phyloP scores from a whole-genome alignment of 2,329 filamentous ascomycete species.

The Ophiocordyceps camponoti-floridani region DNA sequence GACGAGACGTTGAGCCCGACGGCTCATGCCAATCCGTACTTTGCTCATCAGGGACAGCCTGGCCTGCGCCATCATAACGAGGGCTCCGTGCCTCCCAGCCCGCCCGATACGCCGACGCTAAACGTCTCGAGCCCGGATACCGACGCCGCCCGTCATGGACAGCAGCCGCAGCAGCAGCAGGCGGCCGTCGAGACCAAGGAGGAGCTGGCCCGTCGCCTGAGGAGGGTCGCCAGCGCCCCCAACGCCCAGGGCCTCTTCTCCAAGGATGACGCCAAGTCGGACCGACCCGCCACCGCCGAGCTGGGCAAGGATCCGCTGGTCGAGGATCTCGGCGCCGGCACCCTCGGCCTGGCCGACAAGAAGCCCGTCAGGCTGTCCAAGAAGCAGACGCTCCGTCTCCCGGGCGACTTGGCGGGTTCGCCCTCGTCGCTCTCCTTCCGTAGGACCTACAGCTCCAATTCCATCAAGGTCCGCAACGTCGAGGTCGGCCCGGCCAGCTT shows the following conservation, averaged over 20 bases:
- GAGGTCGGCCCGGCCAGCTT: slow-evolving; percentile 92
- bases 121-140: slow-evolving; percentile 54
- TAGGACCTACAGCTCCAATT: slow-evolving; percentile 95
- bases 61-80: slow-evolving; percentile 89
- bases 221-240: slow-evolving; percentile 86
- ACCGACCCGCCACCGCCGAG: slow-evolving; percentile 70
- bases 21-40: slow-evolving; percentile 91
- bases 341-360: slow-evolving; percentile 17
- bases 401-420: slow-evolving; percentile 28
- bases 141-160: slow-evolving; percentile 19
- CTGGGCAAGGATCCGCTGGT: slow-evolving; percentile 64
- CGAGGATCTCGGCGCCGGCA: slow-evolving; percentile 25
- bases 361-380: slow-evolving; percentile 9
- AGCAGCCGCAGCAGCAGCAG: slow-evolving; percentile 20
- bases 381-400: slow-evolving; percentile 21
- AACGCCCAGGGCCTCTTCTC: slow-evolving; percentile 87
- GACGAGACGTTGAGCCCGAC: slow-evolving; percentile 84
- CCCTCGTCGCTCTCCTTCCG: slow-evolving; percentile 62
- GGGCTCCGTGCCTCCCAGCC: slow-evolving; percentile 79
- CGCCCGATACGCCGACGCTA: slow-evolving; percentile 72
- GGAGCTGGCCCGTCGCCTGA: slow-evolving; percentile 79
- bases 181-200: slow-evolving; percentile 72
- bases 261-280: slow-evolving; percentile 20
- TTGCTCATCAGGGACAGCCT: slow-evolving; percentile 87
- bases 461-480: slow-evolving; percentile 94